Conservation (phyloP, 1,284 basidiomycete species). For the Tylopilus sp. region DNA sequence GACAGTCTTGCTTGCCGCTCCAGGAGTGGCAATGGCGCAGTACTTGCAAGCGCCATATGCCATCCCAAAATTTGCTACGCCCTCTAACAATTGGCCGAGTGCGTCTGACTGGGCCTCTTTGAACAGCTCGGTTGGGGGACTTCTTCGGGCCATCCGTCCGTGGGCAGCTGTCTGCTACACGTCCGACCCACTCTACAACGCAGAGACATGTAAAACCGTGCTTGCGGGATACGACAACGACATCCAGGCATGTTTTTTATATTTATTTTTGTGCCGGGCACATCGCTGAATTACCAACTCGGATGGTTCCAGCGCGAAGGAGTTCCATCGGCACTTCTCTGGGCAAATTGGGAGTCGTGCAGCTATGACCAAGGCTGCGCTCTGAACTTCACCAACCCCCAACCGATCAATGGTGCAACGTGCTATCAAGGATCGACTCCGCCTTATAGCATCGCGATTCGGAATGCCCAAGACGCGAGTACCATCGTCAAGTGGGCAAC, state of each 20-base stretch:
- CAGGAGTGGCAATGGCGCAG: not conserved
- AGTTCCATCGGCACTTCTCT: slow-evolving; percentile 17
- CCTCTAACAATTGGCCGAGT: slow-evolving; percentile 10
- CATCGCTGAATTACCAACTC: no score
- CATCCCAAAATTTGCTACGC: slow-evolving; percentile 4
- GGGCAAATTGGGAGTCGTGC: slow-evolving; percentile 25
- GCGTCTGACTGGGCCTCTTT: slow-evolving; percentile 9
- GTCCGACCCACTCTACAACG: slow-evolving; percentile 16
- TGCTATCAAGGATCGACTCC: slow-evolving; percentile 23
- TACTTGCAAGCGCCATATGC: slow-evolving; percentile 9
- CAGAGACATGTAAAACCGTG: slow-evolving; percentile 9
- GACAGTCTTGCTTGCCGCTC: not conserved
- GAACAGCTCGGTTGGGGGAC: slow-evolving; percentile 16
- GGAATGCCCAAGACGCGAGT: slow-evolving; percentile 20
- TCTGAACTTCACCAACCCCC: slow-evolving; percentile 20
- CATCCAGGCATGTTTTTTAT: slow-evolving; percentile 4
- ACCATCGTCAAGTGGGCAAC: slow-evolving; percentile 21
- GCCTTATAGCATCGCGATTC: slow-evolving; percentile 19
- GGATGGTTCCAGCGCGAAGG: slow-evolving; percentile 15
- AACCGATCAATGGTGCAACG: slow-evolving; percentile 5
- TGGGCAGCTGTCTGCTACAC: slow-evolving; percentile 22
- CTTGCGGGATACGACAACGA: slow-evolving; percentile 15
- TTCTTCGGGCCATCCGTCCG: slow-evolving; percentile 16
- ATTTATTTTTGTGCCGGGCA: not conserved
- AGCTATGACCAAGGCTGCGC: slow-evolving; percentile 17